Evolutionary conservation across 1,139 yeast genomes (phyloP).

Genomic region (Debaryomyces robertsiae): DNA sequence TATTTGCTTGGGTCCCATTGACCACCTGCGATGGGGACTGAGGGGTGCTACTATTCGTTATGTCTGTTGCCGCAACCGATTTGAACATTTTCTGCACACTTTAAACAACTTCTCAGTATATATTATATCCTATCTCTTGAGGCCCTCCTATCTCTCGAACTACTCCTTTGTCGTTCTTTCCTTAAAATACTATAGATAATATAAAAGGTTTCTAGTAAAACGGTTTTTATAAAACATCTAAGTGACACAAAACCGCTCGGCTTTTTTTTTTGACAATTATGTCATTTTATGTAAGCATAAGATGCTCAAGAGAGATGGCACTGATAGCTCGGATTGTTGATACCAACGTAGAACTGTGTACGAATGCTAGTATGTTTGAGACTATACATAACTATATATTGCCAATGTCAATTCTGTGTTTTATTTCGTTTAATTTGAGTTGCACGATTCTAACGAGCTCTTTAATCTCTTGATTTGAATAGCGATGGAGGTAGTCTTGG

Average conservation of each 20-base stretch:
- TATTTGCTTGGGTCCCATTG: background rate
- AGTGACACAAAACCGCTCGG: conserved; percentile 4
- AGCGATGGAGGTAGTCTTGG: conserved; percentile 17
- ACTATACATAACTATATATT: background rate
- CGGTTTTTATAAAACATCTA: conserved; percentile 2
- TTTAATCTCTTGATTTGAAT: conserved; percentile 50
- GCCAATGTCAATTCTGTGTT: conserved; percentile 7
- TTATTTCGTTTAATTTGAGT: conserved; percentile 41
- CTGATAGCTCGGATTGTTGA: background rate
- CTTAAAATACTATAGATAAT: too few species aligned
- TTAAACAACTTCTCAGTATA: background rate
- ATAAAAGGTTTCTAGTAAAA: background rate
- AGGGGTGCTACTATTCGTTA: conserved; percentile 5
- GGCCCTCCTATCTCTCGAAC: background rate
- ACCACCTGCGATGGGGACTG: conserved; percentile 1
- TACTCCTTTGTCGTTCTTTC: background rate
- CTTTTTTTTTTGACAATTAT: conserved; percentile 1
- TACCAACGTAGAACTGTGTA: too few species aligned
- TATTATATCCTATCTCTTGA: background rate
- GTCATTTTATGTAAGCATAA: conserved; percentile 4
- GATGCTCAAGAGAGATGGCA: too few species aligned
- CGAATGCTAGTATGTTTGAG: background rate
- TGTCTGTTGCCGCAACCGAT: conserved; percentile 10
- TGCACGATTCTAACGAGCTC: conserved; percentile 61
- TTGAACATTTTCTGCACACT: conserved; percentile 6